phyloP scores from a whole-genome alignment of 164 flowering plant genomes.

The Kingdonia uniflora region DNA sequence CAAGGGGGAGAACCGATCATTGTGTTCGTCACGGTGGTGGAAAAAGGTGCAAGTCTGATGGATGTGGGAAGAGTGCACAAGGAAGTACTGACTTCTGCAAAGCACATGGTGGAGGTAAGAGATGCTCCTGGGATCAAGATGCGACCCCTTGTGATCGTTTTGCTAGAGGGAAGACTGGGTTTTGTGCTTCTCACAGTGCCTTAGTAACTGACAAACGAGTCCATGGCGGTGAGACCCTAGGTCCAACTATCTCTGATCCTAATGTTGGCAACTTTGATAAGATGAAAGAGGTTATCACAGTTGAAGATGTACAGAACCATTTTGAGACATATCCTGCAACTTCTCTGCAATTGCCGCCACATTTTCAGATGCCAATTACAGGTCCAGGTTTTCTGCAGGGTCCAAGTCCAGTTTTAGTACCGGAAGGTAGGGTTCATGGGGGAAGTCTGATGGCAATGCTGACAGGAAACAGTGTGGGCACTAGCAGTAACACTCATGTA shows the following conservation, averaged over 20 bases:
- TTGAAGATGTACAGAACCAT: constrained; percentile 32
- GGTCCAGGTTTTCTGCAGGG: neutral
- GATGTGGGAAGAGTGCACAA: constrained; percentile 87
- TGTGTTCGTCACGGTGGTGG: constrained; percentile 99
- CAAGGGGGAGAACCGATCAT: constrained; percentile 74
- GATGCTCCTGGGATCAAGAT: constrained; percentile 76
- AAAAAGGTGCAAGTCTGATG: constrained; percentile 70
- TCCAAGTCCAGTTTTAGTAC: constrained; percentile 14
- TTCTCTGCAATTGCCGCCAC: constrained; percentile 4
- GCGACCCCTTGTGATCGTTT: constrained; percentile 59
- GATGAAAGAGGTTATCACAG: constrained; percentile 19
- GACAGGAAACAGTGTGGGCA: constrained; percentile 5
- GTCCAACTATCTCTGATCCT: constrained; percentile 27
- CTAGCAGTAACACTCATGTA: constrained; percentile 10
- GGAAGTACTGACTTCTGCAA: constrained; percentile 92
- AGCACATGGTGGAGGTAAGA: constrained; percentile 92
- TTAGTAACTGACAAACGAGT: constrained; percentile 73
- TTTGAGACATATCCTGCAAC: constrained; percentile 3
- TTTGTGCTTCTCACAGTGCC: constrained; percentile 72
- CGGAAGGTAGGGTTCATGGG: constrained; percentile 58
- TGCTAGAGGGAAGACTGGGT: constrained; percentile 79
- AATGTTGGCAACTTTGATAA: constrained; percentile 17
- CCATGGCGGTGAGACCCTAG: constrained; percentile 83
- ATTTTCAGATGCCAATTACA: neutral
- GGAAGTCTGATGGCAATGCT: constrained; percentile 44